phyloP scores from a whole-genome alignment of 345 rosid genomes.

The Eucalyptus pumila region DNA sequence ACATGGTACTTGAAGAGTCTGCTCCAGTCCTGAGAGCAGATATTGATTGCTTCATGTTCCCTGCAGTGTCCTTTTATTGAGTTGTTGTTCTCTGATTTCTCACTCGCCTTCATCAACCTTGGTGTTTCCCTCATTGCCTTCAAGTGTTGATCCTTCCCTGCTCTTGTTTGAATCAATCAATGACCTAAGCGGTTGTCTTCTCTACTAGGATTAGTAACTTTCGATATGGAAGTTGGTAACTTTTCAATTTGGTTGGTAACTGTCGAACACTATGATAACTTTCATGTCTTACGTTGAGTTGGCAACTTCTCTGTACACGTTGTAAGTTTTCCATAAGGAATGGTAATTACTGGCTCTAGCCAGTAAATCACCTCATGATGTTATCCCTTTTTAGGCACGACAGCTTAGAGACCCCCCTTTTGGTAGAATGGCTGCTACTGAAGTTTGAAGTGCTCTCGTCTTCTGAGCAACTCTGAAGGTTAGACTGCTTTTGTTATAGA shows the following conservation, averaged over 20 bases:
- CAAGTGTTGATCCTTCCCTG: background rate
- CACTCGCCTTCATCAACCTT: background rate
- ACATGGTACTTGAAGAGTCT: background rate
- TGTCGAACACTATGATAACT: background rate
- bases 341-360: background rate
- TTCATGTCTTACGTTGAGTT: background rate
- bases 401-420: background rate
- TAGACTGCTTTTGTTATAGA: background rate
- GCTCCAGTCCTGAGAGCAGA: background rate
- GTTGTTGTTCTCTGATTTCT: background rate
- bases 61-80: background rate
- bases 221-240: background rate
- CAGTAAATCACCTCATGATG: background rate
- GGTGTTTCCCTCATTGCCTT: background rate
- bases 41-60: background rate
- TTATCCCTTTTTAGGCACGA: background rate
- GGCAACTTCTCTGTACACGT: background rate
- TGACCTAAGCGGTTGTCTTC: background rate
- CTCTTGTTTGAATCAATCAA: background rate
- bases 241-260: background rate
- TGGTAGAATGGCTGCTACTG: background rate
- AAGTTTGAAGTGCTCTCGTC: background rate
- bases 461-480: background rate
- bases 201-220: background rate
- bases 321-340: too few relatives aligned